Evolutionary conservation across 106 monocot genomes (phyloP), one percentile per base, ranked within the genome.

Genomic region (Posidonia australis): DNA sequence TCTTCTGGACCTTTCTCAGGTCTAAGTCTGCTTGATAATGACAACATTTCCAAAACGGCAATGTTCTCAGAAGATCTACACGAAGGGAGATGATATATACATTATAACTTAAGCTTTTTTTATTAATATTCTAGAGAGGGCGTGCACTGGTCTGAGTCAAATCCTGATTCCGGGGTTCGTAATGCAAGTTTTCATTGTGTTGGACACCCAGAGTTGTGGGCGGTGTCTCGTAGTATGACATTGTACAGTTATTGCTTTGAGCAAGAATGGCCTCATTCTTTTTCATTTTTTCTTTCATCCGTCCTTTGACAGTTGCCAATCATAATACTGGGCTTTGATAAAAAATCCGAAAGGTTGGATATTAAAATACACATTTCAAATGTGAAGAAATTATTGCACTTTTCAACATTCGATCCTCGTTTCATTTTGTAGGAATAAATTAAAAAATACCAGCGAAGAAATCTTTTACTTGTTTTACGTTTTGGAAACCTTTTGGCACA

Each of bases 1-100:
- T 96, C 94, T 12, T 96, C 94, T 17, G 90, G 87, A 29, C 90
- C 94, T 0, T 82, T 96, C 66, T 96, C 94, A 20, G 84, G 86
- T 44, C 69, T 89, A 17, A 86, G 93, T 62, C 46, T 76, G 0
- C 80, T 86, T 27, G 94, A 96, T 59, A 81, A 86, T 24, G 87
- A 87, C 18, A 84, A 82, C 68, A 67, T 96, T 58, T 78, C 86
- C 18, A 79, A 86, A 72, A 76, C 86, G 16, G 80, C 78, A 24
- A 73, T 88, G 32, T 82, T 87, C 64, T 90, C 94, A 0, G 94
- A 96, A 78, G 94, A 96, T 78, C 78, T 96, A 23, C 94, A 86
- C 42, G 94, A 96, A 80, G 94, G 94, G 13, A 54, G 93, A 45
- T 94, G 76, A 86, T 25, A 51, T 10, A 20, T 20, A 62, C 7